Evolutionary conservation across 2,329 filamentous ascomycete species (phyloP).

Genomic region (Cercospora beticola): DNA sequence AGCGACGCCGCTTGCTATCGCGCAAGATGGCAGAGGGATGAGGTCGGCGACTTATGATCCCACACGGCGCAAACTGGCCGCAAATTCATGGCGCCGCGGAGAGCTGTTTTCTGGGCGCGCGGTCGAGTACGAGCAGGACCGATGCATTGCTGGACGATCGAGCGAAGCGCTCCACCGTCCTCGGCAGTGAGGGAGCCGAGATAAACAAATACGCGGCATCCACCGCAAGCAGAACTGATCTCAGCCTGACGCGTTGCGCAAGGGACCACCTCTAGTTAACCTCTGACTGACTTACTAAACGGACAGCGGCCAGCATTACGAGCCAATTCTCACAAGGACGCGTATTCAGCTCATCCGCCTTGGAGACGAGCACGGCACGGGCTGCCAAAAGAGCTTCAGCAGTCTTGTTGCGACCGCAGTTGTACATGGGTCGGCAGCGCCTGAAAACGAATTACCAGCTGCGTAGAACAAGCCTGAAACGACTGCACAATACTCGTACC

Average conservation of each 20-base stretch:
- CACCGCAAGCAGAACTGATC: background rate
- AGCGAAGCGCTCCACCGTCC: background rate
- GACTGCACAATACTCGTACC: background rate
- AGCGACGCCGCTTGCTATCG: background rate
- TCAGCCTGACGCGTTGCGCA: background rate
- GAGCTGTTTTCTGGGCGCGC: conserved; percentile 2
- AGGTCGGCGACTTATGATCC: background rate
- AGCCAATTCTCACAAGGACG: background rate
- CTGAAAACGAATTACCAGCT: background rate
- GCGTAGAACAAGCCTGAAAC: background rate
- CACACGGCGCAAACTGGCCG: conserved; percentile 4
- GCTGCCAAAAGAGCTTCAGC: background rate
- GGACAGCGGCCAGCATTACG: background rate
- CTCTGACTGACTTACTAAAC: background rate
- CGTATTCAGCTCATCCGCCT: background rate
- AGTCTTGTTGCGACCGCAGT: background rate
- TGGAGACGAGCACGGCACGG: background rate
- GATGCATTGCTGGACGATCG: background rate
- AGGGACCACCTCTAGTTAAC: background rate
- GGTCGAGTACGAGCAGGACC: background rate
- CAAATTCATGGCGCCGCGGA: conserved; percentile 4
- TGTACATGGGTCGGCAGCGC: background rate
- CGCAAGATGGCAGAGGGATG: background rate
- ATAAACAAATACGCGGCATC: background rate
- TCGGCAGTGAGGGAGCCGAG: background rate